A percentile compares a stretch with the other conserved stretches of the same genome.
Evolutionary conservation across 2,329 filamentous ascomycete genomes (phyloP).

Genomic region (Pseudogymnoascus sp.): DNA sequence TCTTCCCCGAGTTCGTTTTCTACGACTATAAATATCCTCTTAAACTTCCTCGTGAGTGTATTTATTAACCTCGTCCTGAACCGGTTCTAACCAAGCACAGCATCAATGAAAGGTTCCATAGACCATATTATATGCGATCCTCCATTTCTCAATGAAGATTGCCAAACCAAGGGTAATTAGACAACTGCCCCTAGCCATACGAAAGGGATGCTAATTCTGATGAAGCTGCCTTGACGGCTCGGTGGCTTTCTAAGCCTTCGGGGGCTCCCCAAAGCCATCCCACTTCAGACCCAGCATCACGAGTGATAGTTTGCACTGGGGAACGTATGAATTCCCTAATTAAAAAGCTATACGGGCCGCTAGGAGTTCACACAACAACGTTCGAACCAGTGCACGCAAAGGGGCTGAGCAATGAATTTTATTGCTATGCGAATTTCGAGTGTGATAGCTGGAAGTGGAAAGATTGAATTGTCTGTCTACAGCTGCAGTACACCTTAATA

Average conservation of each 20-base stretch:
- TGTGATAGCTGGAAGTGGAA: slow-evolving; percentile 44
- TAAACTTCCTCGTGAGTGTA: slow-evolving; percentile 49
- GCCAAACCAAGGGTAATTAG: slow-evolving; percentile 63
- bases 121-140: slow-evolving; percentile 71
- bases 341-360: slow-evolving; percentile 57
- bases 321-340: slow-evolving; percentile 66
- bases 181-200: neutral
- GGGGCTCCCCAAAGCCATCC: neutral
- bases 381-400: slow-evolving; percentile 64
- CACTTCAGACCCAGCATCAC: slow-evolving; percentile 6
- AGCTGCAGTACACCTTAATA: neutral
- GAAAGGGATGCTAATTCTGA: neutral
- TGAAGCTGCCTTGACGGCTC: slow-evolving; percentile 62
- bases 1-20: slow-evolving; percentile 66
- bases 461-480: neutral
- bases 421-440: slow-evolving; percentile 74
- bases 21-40: slow-evolving; percentile 69
- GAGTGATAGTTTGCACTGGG: slow-evolving; percentile 65
- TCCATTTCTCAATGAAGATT: slow-evolving; percentile 73
- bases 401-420: slow-evolving; percentile 73
- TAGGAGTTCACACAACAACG: slow-evolving; percentile 57
- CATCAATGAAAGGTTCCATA: slow-evolving; percentile 53
- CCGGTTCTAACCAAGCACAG: slow-evolving; percentile 24
- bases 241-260: slow-evolving; percentile 56
- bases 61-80: neutral